Evolutionary conservation across 2,329 filamentous ascomycete species (phyloP).

Genomic region (Teratosphaeriaceae sp.): DNA sequence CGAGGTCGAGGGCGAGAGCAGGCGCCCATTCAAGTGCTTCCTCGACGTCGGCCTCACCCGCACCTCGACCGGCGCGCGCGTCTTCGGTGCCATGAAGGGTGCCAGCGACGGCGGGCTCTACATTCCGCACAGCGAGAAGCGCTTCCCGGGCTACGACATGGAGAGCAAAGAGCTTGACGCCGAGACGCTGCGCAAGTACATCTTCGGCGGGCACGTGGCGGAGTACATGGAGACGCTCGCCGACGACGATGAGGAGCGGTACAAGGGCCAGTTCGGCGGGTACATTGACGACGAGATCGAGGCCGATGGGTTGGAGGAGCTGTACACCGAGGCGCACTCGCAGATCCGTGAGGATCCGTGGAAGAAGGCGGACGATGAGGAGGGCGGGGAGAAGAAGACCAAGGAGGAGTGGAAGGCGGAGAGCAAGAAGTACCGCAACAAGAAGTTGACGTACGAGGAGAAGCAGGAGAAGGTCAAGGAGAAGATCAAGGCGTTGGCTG

Average conservation of each 20-base stretch:
- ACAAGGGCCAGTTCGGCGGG: constrained; percentile 95
- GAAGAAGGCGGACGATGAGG: constrained; percentile 71
- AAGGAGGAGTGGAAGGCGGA: constrained; percentile 73
- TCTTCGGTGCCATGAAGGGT: constrained; percentile 99
- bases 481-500: constrained; percentile 79
- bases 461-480: constrained; percentile 76
- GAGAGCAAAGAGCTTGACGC: constrained; percentile 97
- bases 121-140: constrained; percentile 98
- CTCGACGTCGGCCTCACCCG: constrained; percentile 96
- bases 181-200: constrained; percentile 98
- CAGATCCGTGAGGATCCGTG: constrained; percentile 96
- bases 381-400: constrained; percentile 73
- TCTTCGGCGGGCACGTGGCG: constrained; percentile 94
- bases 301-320: constrained; percentile 92
- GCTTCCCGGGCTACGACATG: constrained; percentile 97
- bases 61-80: constrained; percentile 95
- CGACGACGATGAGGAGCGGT: constrained; percentile 99
- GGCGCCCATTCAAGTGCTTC: constrained; percentile 99
- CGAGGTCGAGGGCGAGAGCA: constrained; percentile 77
- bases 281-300: constrained; percentile 97
- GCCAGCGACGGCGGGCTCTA: constrained; percentile 96
- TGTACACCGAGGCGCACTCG: constrained; percentile 92
- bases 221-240: constrained; percentile 99
- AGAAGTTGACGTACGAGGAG: constrained; percentile 78
- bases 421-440: constrained; percentile 77